Base-by-base conservation (phyloP, 176 grass and related monocot species). In the Rhynchospora breviuscula region DNA sequence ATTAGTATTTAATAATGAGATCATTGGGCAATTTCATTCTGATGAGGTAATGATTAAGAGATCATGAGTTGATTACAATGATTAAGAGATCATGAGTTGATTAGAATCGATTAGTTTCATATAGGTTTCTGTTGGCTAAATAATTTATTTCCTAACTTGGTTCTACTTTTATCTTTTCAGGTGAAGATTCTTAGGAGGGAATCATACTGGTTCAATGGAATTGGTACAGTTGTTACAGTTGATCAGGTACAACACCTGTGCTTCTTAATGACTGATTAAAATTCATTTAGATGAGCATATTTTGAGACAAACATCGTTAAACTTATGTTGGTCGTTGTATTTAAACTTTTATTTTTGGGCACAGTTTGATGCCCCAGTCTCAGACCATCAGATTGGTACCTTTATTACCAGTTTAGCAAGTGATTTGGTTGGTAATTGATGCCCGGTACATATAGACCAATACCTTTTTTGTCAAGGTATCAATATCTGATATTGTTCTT, bases 171-270 rank as follows among this genome's bases (percentile, higher is more conserved):
- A 43, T 19, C 12, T 57, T 31, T 78, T 63, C 92, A 97, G 94
- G 94, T 94, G 59, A 97, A 97, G 90, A 94, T 97, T 88, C 88
- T 94, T 57, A 92, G 91, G 87, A 94, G 88, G 86, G 94, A 97
- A 63, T 97, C 94, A 71, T 97, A 97, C 85, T 97, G 92, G 94
- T 94, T 92, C 88, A 97, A 94, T 75, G 92, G 92, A 26, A 94
- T 91, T 15, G 92, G 94, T 81, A 83, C 81, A 57, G 90, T 97
- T 47, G 85, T 97, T 40, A 92, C 91, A 2, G 91, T 97, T 29
- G 94, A 97, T 88, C 94, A 97, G 92, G 94, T 94, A 84, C 10
- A 14, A 19, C 23, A 22, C 12, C 52, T 40, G 11, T 56, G 29
- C 35, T 84, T 59, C 47, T 40, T 47, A 1, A 48, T 45, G 78